Base-by-base conservation (phyloP, 306 rosid genomes). In the Fagus crenata region DNA sequence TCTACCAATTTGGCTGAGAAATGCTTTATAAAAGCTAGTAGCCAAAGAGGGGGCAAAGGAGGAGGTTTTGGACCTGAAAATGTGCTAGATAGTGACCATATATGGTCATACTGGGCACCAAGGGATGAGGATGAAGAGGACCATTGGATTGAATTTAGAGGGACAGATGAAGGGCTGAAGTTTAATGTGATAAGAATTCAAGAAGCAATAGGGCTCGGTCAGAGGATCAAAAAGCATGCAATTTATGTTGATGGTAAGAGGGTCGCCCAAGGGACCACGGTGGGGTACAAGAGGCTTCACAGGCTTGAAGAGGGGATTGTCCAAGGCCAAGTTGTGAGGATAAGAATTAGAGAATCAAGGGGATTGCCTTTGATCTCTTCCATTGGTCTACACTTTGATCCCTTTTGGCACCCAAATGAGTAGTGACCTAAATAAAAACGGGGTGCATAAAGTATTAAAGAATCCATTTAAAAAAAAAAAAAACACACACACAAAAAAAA, bases 131-230 rank as follows among this genome's bases (percentile, higher is more conserved):
- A 53, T 13, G 71, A 67, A n/a, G 78, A 42, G 64, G 90, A 83
- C 33, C 92, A 87, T 28, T 92, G 97, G 98, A 71, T 94, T 81
- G 91, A 92, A 74, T 69, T 94, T 17, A 73, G 81, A 74, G 80
- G 84, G 7, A 69, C 35, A 14, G 69, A 43, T 31, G 79, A 65
- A 75, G 77, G 71, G 75, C 55, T 92, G 69, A 88, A 89, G 69
- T 92, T 90, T 86, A 92, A 95, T 80, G 98, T 90, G 78, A 75
- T 92, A 28, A 85, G 97, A 84, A 88, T 94, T 69, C 98, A 94
- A 77, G 98, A 92, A 72, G 96, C 98, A 17, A 92, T 94, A 32
- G 96, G 98, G 70, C 90, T 94, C 53, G 98, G 98, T 49, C 98
- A 94, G 77, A 86, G 98, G 82, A 89, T 94, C 83, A 14, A 83